Base-by-base conservation (phyloP, 495 filamentous ascomycete species). In the Aspergillus asperescens region DNA sequence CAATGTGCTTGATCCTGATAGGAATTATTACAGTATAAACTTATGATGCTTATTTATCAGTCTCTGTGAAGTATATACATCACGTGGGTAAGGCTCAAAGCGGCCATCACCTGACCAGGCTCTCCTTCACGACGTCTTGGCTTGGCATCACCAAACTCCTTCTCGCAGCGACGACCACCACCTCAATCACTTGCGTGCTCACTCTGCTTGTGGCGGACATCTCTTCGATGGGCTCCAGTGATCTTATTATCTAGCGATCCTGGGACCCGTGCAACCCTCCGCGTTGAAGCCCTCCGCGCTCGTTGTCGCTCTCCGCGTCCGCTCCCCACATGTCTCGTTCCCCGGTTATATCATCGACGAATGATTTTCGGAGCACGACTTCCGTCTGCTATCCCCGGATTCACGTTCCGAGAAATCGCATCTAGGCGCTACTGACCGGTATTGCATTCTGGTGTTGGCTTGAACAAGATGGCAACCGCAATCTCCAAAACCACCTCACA, bases 401-500 rank as follows among this genome's bases (percentile, higher is more conserved):
- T 54, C 45, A 57, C 41, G 55, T 55, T 53, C 40, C 50, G 55
- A 63, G 57, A 61, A 62, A 59, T 65, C 60, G 60, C 64, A 62
- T 57, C 48, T 37, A 52, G 35, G 47, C 50, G 38, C 18, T 38
- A 49, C 58, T 52, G 51, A 48, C 49, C 43, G 35, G 53, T 58
- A 31, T 48, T 54, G 54, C 42, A 38, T 64, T 54, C 60, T 63
- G 58, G 54, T 43, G 20, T 19, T 44, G 50, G 52, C 39, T 52
- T 52, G 43, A 54, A 43, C 63, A 66, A 35, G 38, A 80, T 79
- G 77, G 76, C 77, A 23, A 78, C 77, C 42, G 78, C 77, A 32
- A 70, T 81, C 37, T 75, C 77, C 42, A 79, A 78, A 56, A 77
- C 78, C 12, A 70, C 75, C 60, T 72, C 81, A 39, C 77, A 79